Conservation (phyloP, 768 basidiomycete genomes). For the Gelatoporia subvermispora region DNA sequence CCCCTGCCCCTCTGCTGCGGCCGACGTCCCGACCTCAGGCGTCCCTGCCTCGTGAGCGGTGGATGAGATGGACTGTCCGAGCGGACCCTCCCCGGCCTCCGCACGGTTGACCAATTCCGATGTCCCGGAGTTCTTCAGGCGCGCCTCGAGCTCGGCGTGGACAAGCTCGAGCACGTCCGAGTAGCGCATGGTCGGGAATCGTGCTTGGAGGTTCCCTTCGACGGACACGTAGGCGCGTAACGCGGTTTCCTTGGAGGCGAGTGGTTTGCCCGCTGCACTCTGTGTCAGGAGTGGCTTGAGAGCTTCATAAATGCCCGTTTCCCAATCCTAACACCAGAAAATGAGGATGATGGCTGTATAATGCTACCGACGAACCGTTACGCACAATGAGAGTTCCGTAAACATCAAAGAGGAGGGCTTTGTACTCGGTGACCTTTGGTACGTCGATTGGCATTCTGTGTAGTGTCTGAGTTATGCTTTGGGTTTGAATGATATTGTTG, state of each 20-base stretch:
- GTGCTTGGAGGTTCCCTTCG: slow-evolving; percentile 53
- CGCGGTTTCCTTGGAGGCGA: slow-evolving; percentile 50
- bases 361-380: neutral
- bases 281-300: slow-evolving; percentile 45
- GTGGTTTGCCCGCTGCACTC: slow-evolving; percentile 13
- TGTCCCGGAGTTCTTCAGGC: slow-evolving; percentile 28
- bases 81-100: neutral
- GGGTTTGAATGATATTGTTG: too few species aligned
- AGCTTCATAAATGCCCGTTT: slow-evolving; percentile 54
- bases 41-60: neutral
- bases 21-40: slow-evolving; percentile 12
- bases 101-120: slow-evolving; percentile 21
- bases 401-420: slow-evolving; percentile 66
- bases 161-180: slow-evolving; percentile 47
- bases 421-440: slow-evolving; percentile 22
- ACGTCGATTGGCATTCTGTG: too few species aligned
- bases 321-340: slow-evolving; percentile 57
- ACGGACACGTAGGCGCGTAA: slow-evolving; percentile 46
- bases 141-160: slow-evolving; percentile 29
- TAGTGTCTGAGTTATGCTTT: too few species aligned
- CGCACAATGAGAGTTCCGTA: slow-evolving; percentile 68
- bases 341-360: neutral
- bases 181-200: slow-evolving; percentile 57
- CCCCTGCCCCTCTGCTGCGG: neutral
- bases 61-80: neutral